A percentile compares a stretch with the other conserved stretches of the same genome.
phyloP scores from a whole-genome alignment of 2,329 filamentous ascomycete genomes.

The Apiospora rasikravindrae region DNA sequence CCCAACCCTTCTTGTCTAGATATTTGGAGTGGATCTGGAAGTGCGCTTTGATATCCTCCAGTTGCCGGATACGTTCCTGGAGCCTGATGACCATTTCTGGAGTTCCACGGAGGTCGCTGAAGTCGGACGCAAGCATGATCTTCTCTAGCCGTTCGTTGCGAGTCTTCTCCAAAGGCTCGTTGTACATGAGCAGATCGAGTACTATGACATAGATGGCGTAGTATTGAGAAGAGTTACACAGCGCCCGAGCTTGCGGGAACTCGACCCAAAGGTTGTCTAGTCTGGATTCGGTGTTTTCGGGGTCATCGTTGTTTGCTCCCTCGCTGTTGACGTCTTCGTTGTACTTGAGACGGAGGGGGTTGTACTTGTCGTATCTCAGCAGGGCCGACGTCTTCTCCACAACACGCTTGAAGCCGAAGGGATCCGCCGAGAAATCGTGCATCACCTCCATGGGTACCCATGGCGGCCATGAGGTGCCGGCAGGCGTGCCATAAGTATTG shows the following conservation, averaged over 20 bases:
- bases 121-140: slow-evolving; percentile 98
- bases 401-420: slow-evolving; percentile 96
- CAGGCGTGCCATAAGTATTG: slow-evolving; percentile 86
- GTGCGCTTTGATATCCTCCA: slow-evolving; percentile 95
- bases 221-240: slow-evolving; percentile 97
- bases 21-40: slow-evolving; percentile 92
- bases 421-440: slow-evolving; percentile 93
- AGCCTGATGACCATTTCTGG: slow-evolving; percentile 91
- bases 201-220: slow-evolving; percentile 99
- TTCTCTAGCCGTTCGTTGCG: slow-evolving; percentile 93
- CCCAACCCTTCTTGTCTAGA: slow-evolving; percentile 88
- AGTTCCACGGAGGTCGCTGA: slow-evolving; percentile 92
- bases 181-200: slow-evolving; percentile 93
- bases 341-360: slow-evolving; percentile 94
- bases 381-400: slow-evolving; percentile 96
- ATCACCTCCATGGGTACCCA: slow-evolving; percentile 99
- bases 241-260: slow-evolving; percentile 90
- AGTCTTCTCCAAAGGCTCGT: slow-evolving; percentile 96
- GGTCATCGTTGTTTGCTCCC: slow-evolving; percentile 55
- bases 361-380: slow-evolving; percentile 97
- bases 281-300: slow-evolving; percentile 71
- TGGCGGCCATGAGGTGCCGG: slow-evolving; percentile 90
- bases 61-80: slow-evolving; percentile 88
- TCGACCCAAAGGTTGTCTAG: slow-evolving; percentile 98
- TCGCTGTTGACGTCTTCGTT: slow-evolving; percentile 86